Evolutionary conservation across 208 protist species (phyloP).

Genomic region (Porcisia deanei): DNA sequence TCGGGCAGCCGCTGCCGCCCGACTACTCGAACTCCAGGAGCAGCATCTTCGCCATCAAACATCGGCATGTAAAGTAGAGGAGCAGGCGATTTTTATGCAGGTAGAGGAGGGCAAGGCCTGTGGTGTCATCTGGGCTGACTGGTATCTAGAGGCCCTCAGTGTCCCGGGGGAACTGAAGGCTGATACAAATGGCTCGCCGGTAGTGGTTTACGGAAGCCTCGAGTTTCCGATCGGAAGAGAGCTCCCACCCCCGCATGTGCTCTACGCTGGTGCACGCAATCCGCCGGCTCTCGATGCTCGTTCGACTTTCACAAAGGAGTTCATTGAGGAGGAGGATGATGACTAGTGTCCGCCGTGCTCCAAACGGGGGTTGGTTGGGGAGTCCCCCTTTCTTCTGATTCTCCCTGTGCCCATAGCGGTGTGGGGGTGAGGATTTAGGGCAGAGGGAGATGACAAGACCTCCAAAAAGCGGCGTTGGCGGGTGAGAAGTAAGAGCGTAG

Average conservation of each 20-base stretch:
- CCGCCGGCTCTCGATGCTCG: conserved; percentile 72
- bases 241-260: conserved; percentile 64
- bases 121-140: conserved; percentile 43
- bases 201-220: background rate
- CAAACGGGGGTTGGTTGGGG: background rate
- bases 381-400: background rate
- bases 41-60: conserved; percentile 13
- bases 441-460: too few relatives aligned
- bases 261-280: conserved; percentile 69
- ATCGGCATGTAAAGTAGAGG: background rate
- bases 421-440: background rate
- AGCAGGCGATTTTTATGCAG: background rate
- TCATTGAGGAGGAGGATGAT: conserved; percentile 89
- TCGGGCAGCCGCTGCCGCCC: conserved; percentile 12
- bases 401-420: background rate
- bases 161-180: conserved; percentile 15
- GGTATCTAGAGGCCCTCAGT: conserved; percentile 53
- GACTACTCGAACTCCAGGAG: conserved; percentile 28
- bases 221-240: conserved; percentile 5
- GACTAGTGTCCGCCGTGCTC: conserved; percentile 31
- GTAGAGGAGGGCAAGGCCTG: conserved; percentile 9
- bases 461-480: too few relatives aligned
- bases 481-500: too few relatives aligned
- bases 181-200: background rate
- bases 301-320: conserved; percentile 88